Base-by-base conservation (phyloP, 2,329 filamentous ascomycete genomes). In the Cercospora zeina region DNA sequence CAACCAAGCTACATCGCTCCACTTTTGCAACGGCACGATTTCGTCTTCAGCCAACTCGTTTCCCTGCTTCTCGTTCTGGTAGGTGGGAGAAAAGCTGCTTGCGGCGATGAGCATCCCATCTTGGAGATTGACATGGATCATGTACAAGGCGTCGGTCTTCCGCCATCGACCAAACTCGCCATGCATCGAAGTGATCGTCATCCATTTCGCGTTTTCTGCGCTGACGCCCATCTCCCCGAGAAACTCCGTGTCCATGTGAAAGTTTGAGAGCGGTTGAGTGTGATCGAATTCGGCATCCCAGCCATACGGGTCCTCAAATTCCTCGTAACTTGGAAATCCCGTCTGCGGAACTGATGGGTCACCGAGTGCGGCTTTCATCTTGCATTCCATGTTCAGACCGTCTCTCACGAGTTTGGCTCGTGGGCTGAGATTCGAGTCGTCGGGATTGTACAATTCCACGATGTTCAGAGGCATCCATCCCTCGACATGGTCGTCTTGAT, bases 1-100 rank as follows among this genome's bases (percentile, higher is more conserved):
- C 16, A 53, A 19, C 31, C 49, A 53, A 8, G 49, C 31, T 4
- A 53, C 14, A 34, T 53, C 49, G n/a, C 49, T 53, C 49, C 49
- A 53, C 31, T 24, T 10, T 14, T 34, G n/a, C 30, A 53, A 14
- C 1, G 49, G 49, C 3, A 53, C 49, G 14, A 53, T 11, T 24
- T 53, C 1, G 1, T 34, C 49, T 16, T 9, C 8, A 9, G 13
- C 9, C 14, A 51, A n/a, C 24, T 6, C 6, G 24, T 9, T 13
- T 9, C 24, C 30, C 2, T 9, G 16, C 47, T 33, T 30, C 47
- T 9, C 27, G 24, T 10, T 51, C 7, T 13, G 14, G 31, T 33
- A 19, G 16, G 42, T 19, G 1, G 42, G 42, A 9, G 42, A 47
- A 6, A 3, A 47, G 7, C 3, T 27, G 21, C 42, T 47, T 27